Conservation (phyloP, 306 rosid genomes). For the Pachyrhizus erosus region DNA sequence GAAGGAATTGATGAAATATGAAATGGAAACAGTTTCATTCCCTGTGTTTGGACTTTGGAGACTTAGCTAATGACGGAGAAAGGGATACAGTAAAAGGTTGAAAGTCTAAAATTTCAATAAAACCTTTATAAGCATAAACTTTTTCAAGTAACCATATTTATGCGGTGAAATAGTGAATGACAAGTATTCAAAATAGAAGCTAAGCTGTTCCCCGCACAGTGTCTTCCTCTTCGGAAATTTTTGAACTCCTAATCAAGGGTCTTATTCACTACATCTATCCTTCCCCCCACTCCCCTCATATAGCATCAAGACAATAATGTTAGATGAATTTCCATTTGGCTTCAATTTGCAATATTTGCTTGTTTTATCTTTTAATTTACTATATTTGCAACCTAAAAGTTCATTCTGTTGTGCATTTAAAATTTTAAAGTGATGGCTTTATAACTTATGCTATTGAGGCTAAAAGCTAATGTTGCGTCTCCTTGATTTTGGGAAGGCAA, state of each 20-base stretch:
- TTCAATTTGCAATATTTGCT: neutral
- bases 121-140: neutral
- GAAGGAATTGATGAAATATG: neutral
- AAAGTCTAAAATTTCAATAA: neutral
- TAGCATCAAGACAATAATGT: neutral
- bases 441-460: constrained; percentile 19
- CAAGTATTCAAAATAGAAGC: neutral
- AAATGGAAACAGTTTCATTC: constrained; percentile 2
- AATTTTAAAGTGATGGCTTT: constrained; percentile 20
- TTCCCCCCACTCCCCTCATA: neutral
- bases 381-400: constrained; percentile 18
- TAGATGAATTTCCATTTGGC: neutral
- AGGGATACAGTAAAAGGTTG: neutral
- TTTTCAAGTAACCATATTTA: neutral
- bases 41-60: neutral
- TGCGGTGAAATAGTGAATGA: neutral
- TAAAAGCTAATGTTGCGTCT: constrained; percentile 3
- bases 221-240: neutral
- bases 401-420: constrained; percentile 18
- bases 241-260: neutral
- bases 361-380: neutral
- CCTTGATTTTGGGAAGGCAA: constrained; percentile 30
- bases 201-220: neutral
- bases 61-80: neutral
- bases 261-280: constrained; percentile 2